phyloP scores from a whole-genome alignment of 129 eudicot species.

The Tanacetum coccineum region DNA sequence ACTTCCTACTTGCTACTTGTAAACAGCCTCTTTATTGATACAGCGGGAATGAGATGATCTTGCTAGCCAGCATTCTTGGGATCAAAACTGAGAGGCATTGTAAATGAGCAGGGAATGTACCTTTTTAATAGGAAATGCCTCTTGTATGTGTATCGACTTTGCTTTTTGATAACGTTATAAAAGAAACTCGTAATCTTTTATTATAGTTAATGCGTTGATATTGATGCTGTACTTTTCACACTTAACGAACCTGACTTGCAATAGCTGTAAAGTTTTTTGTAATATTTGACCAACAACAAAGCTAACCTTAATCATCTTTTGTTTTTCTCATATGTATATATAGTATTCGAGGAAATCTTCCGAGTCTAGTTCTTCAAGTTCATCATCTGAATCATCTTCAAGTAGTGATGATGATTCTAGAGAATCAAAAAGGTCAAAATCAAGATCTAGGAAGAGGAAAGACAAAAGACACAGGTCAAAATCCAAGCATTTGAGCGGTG shows the following conservation, averaged over 20 bases:
- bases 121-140: no score
- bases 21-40: neutral
- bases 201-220: no score
- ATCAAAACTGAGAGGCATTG: no score
- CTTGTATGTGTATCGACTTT: no score
- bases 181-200: no score
- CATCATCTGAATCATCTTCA: conserved; percentile 63
- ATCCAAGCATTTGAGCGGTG: conserved; percentile 58
- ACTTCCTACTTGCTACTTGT: neutral
- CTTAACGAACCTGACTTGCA: no score
- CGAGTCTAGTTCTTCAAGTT: conserved; percentile 71
- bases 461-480: conserved; percentile 65
- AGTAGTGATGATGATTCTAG: conserved; percentile 69
- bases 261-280: neutral
- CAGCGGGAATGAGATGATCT: no score
- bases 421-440: conserved; percentile 69
- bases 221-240: no score
- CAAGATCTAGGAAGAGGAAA: conserved; percentile 66
- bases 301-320: neutral
- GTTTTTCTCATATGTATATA: neutral
- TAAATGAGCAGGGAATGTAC: no score
- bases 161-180: no score
- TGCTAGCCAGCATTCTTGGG: no score
- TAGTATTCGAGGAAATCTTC: conserved; percentile 73
- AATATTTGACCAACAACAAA: conserved; percentile 17